A percentile compares a stretch with the other conserved stretches of the same genome.
These are phyloP conservation scores for Metschnikowia bowlesiae DNA, from an alignment of 805 yeast species.

Conservation along the genomic window DNA sequence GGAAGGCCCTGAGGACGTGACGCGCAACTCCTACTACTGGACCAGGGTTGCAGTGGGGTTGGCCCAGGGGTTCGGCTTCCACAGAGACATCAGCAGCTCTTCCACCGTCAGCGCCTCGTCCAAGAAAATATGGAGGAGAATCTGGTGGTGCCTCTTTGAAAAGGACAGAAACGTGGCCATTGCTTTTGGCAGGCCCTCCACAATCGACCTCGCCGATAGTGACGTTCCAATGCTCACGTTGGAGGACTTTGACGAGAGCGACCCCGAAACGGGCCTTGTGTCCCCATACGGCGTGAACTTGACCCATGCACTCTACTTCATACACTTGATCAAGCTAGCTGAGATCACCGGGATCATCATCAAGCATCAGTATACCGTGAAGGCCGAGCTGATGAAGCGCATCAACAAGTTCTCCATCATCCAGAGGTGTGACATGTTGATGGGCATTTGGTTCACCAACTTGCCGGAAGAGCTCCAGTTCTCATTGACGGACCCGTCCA, in stretches of 20 bases:
- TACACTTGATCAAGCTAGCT: constrained; percentile 59
- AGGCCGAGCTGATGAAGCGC: constrained; percentile 52
- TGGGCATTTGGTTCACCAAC: constrained; percentile 72
- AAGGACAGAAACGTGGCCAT: constrained; percentile 67
- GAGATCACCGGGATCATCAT: constrained; percentile 68
- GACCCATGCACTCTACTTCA: constrained; percentile 52
- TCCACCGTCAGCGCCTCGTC: constrained; percentile 35
- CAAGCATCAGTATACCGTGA: constrained; percentile 66
- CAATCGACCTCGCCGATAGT: constrained; percentile 66
- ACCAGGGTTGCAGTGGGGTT: constrained; percentile 61
- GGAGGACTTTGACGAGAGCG: constrained; percentile 60
- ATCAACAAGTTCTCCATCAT: constrained; percentile 41
- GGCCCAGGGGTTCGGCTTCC: constrained; percentile 76
- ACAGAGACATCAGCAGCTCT: constrained; percentile 47
- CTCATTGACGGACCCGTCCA: constrained; percentile 49
- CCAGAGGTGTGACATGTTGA: constrained; percentile 68
- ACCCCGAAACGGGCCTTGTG: constrained; percentile 32
- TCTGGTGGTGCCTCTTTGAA: constrained; percentile 75
- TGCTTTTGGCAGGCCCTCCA: constrained; percentile 70
- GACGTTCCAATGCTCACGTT: constrained; percentile 68
- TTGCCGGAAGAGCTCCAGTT: constrained; percentile 62
- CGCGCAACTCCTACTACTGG: constrained; percentile 67
- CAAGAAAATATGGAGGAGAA: constrained; percentile 53
- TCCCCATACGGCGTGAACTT: constrained; percentile 44
- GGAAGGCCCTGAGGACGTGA: constrained; percentile 69